A percentile compares a stretch with the other conserved stretches of the same genome.
These are phyloP conservation scores for Parafenestella ontariensis DNA, from an alignment of 2,329 filamentous ascomycete genomes.

Conservation along the genomic window DNA sequence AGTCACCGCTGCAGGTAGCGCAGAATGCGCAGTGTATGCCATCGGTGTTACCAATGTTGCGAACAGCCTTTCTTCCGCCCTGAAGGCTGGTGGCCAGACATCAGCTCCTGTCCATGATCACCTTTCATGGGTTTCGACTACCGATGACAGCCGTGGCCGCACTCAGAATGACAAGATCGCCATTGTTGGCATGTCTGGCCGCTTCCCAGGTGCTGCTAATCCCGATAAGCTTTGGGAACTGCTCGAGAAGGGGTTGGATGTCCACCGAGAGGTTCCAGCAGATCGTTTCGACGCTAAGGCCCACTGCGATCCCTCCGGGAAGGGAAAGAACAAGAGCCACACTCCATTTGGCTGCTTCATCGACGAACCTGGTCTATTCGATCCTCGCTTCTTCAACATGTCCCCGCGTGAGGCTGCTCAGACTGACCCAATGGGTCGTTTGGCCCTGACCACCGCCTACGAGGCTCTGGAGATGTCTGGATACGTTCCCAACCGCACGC, in stretches of 20 bases:
- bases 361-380: conserved; percentile 77
- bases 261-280: conserved; percentile 70
- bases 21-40: conserved; percentile 55
- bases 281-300: conserved; percentile 77
- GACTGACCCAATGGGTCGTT: conserved; percentile 81
- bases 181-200: conserved; percentile 82
- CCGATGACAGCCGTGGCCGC: conserved; percentile 47
- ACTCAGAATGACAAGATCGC: conserved; percentile 74
- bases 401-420: conserved; percentile 80
- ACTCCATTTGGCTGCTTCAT: conserved; percentile 80
- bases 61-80: conserved; percentile 61
- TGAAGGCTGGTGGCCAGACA: conserved; percentile 59
- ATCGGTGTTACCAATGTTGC: conserved; percentile 62
- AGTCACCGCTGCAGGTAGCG: conserved; percentile 51
- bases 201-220: conserved; percentile 76
- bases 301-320: conserved; percentile 75
- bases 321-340: conserved; percentile 77
- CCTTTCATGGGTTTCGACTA: conserved; percentile 50
- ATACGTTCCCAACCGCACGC: conserved; percentile 74
- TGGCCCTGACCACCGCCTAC: conserved; percentile 78
- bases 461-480: conserved; percentile 84
- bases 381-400: conserved; percentile 88
- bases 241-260: conserved; percentile 75
- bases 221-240: conserved; percentile 78
- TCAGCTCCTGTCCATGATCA: conserved; percentile 54